phyloP scores from a whole-genome alignment of 345 rosid species.

The Eutrema heterophyllum region DNA sequence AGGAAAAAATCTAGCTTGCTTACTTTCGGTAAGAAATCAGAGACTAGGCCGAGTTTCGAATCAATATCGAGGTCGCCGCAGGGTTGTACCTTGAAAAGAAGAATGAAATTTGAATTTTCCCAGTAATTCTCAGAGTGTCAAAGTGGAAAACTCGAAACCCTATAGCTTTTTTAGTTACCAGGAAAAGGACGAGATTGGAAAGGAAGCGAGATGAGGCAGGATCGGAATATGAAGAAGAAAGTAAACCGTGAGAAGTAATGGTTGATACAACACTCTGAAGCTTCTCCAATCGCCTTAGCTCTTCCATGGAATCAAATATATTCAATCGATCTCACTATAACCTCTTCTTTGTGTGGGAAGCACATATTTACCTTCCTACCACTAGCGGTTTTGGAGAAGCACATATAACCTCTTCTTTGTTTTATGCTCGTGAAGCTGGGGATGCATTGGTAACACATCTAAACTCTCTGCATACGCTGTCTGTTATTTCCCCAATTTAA shows the following conservation, averaged over 20 bases:
- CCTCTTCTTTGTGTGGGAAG: no score
- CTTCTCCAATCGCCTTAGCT: conserved; percentile 63
- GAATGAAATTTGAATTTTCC: not conserved
- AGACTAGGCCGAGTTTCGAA: conserved; percentile 38
- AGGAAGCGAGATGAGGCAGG: conserved; percentile 56
- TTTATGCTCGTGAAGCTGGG: no score
- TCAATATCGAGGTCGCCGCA: conserved; percentile 55
- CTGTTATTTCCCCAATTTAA: no score
- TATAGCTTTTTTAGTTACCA: conserved; percentile 33
- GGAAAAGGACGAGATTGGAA: conserved; percentile 49
- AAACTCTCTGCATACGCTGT: no score
- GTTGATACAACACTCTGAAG: conserved; percentile 46
- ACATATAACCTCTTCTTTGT: no score
- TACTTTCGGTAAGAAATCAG: conserved; percentile 52
- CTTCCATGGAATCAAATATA: conserved; percentile 43
- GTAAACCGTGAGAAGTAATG: conserved; percentile 39
- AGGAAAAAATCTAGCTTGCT: not conserved
- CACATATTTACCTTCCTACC: no score
- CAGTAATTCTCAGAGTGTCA: not conserved
- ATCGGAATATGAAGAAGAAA: conserved; percentile 31
- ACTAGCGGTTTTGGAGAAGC: no score
- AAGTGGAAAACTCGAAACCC: not conserved
- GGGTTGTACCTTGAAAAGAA: conserved; percentile 48
- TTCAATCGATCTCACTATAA: no score
- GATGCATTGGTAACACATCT: no score